Percentiles rank a stretch among this genome's conserved stretches.
Evolutionary conservation across 345 rosid species (phyloP).

Genomic region (Citrus hindsii): DNA sequence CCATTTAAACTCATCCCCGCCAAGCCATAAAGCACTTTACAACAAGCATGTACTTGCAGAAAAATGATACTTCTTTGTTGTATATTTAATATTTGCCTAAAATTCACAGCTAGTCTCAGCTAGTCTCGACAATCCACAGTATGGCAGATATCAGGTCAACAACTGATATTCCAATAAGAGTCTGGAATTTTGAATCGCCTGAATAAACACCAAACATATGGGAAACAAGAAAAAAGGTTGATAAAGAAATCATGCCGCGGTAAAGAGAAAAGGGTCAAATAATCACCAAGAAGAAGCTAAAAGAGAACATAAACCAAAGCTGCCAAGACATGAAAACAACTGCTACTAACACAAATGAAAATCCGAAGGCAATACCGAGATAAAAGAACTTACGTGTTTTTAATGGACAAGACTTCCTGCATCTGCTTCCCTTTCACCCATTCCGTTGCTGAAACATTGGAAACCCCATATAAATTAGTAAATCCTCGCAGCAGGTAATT

Average conservation of each 20-base stretch:
- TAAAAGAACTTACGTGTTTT: constrained; percentile 69
- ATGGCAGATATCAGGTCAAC: too few relatives aligned
- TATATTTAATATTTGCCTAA: neutral
- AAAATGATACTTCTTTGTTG: too few relatives aligned
- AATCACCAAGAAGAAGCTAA: too few relatives aligned
- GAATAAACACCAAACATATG: too few relatives aligned
- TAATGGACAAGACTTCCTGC: constrained; percentile 87
- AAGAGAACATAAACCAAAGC: neutral
- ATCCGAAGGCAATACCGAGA: neutral
- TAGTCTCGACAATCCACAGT: neutral
- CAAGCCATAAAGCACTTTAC: neutral
- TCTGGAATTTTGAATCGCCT: neutral
- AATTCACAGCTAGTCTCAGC: too few relatives aligned
- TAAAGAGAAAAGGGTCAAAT: neutral
- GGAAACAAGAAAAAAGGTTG: neutral
- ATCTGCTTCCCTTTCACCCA: constrained; percentile 98
- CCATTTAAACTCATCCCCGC: too few relatives aligned
- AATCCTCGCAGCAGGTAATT: neutral
- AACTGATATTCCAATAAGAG: neutral
- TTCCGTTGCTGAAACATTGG: constrained; percentile 65
- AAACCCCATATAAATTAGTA: neutral
- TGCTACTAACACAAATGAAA: neutral
- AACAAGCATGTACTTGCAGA: too few relatives aligned
- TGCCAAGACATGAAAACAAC: neutral
- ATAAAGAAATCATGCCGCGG: neutral